Percentiles rank a stretch among this genome's conserved stretches.
Evolutionary conservation across 305 asterid species (phyloP).

Genomic region (Rubia peregrina): DNA sequence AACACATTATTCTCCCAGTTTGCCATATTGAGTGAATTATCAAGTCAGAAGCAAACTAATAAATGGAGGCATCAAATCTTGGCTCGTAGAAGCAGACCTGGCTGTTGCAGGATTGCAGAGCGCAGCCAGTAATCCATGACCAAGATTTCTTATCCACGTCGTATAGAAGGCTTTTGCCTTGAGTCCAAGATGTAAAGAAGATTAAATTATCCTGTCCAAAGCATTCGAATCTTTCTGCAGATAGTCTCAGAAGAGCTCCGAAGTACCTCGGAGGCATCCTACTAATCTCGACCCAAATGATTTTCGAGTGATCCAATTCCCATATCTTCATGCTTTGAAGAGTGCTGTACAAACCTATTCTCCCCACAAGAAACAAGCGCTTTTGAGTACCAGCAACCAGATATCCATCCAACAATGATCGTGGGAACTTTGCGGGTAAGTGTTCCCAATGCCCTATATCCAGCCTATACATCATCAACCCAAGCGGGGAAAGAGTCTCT

Average conservation of each 20-base stretch:
- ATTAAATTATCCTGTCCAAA: conserved; percentile 93
- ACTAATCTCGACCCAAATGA: conserved; percentile 79
- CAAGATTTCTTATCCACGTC: conserved; percentile 86
- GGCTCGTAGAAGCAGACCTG: conserved; percentile 99
- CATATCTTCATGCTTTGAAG: conserved; percentile 96
- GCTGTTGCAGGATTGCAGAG: conserved; percentile 81
- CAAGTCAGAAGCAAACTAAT: conserved; percentile 24
- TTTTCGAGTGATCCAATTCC: conserved; percentile 85
- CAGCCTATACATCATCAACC: conserved; percentile 83
- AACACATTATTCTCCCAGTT: neutral
- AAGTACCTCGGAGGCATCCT: conserved; percentile 92
- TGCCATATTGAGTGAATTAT: neutral
- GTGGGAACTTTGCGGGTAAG: conserved; percentile 92
- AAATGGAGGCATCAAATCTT: conserved; percentile 71
- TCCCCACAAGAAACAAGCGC: conserved; percentile 83
- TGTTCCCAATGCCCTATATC: conserved; percentile 93
- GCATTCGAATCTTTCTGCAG: conserved; percentile 96
- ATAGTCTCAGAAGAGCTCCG: conserved; percentile 80
- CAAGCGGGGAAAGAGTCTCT: conserved; percentile 94
- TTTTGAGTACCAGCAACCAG: conserved; percentile 83
- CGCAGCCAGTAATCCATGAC: conserved; percentile 96
- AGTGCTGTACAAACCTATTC: conserved; percentile 86
- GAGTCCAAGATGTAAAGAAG: conserved; percentile 97
- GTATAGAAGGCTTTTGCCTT: conserved; percentile 86
- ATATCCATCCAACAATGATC: conserved; percentile 90